Base-by-base conservation (phyloP, 345 rosid genomes). In the Viola odorata region DNA sequence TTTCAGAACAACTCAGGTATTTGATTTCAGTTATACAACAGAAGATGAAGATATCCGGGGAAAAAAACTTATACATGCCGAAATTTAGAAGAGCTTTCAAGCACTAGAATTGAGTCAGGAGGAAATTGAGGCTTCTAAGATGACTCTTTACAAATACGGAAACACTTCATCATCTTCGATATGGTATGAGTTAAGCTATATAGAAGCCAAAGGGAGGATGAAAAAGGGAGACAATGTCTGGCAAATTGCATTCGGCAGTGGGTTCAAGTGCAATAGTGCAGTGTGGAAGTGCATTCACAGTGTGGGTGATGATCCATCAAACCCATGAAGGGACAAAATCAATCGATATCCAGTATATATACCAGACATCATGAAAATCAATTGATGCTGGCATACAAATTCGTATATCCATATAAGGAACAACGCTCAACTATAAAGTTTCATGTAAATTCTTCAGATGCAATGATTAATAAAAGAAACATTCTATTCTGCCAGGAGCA, bases 121-220 rank as follows among this genome's bases (percentile, higher is more conserved):
- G 38, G 61, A 64, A 11, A 54, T 37, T 11, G 61, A 64, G 39
- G 41, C 53, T 6, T 53, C 67, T 5, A 54, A 38, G 54, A 64
- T 64, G 60, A 64, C 61, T 48, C 54, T 55, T 45, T 17, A 64
- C 48, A 64, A 61, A 48, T 55, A 45, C 15, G 61, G 68, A 55
- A 55, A 48, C 11, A 64, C 55, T 15, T 64, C 68, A 11, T 64
- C 53, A 6, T 64, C 68, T 1, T 64, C 53, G 12, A 45, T 64
- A 17, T 55, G 47, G 55, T 45, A 55, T 7, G 48, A 55, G 47
- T 54, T 55, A 4, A 9, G 47, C 13, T 47, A 55, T 7, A 55
- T 45, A 47, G 60, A 55, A 47, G 48, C 38, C 12, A 55, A 17
- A 47, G 39, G 68, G 15, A 50, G 55, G 37, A 64, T 64, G 55